Evolutionary conservation across 2,329 filamentous ascomycete species (phyloP).

Genomic region (Pseudogymnoascus sp.): DNA sequence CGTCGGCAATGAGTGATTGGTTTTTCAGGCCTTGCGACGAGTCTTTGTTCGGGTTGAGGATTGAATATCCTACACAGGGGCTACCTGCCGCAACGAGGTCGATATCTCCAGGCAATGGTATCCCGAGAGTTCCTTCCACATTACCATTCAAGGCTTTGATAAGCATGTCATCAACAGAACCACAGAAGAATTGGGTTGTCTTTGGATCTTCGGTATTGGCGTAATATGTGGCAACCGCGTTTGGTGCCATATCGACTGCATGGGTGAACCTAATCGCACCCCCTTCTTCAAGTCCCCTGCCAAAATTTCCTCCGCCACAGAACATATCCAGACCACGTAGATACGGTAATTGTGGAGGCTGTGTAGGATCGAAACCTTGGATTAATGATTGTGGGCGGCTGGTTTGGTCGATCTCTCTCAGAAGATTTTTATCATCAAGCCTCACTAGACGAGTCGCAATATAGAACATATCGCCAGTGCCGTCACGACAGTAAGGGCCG

Average conservation of each 20-base stretch:
- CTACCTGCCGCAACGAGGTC: conserved; percentile 64
- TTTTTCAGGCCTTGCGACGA: conserved; percentile 50
- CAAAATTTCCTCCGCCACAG: conserved; percentile 70
- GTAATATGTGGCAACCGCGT: conserved; percentile 64
- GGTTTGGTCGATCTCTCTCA: conserved; percentile 28
- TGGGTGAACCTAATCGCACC: conserved; percentile 55
- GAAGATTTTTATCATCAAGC: conserved; percentile 19
- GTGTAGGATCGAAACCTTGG: conserved; percentile 46
- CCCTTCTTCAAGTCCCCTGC: conserved; percentile 65
- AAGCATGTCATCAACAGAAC: conserved; percentile 65
- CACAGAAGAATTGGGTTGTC: conserved; percentile 48
- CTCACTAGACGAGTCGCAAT: conserved; percentile 38
- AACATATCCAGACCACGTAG: conserved; percentile 63
- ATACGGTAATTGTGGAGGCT: conserved; percentile 24
- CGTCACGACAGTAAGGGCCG: conserved; percentile 55
- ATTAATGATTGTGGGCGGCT: conserved; percentile 32
- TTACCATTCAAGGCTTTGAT: conserved; percentile 43
- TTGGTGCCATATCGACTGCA: conserved; percentile 56
- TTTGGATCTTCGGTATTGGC: conserved; percentile 47
- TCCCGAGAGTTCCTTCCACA: conserved; percentile 28
- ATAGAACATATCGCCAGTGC: conserved; percentile 58
- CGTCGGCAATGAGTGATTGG: conserved; percentile 68
- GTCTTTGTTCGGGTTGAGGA: conserved; percentile 48
- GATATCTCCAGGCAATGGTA: conserved; percentile 54
- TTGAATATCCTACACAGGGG: conserved; percentile 70